A percentile compares a stretch with the other conserved stretches of the same genome.
phyloP scores from a whole-genome alignment of 169 alveolate species.

The Plasmodium knowlesi region DNA sequence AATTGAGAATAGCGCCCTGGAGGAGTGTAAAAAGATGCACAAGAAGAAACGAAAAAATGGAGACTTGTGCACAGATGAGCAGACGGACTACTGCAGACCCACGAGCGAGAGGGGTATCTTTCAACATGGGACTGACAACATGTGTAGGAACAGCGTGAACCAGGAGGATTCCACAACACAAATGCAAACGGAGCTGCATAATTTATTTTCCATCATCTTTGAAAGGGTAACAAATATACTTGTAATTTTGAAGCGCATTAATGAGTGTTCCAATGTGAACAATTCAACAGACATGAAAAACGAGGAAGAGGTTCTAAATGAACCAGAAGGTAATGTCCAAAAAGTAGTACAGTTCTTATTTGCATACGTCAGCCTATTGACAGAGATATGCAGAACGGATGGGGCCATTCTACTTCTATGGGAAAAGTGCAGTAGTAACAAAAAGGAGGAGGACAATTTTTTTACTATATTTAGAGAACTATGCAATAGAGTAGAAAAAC shows the following conservation, averaged over 20 bases:
- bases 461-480: neutral
- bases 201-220: constrained; percentile 12
- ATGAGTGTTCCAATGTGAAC: neutral
- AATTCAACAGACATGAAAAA: neutral
- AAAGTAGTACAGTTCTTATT: constrained; percentile 14
- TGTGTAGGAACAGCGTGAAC: neutral
- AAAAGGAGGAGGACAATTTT: neutral
- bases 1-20: neutral
- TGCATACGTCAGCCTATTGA: constrained; percentile 25
- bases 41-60: neutral
- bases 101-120: neutral
- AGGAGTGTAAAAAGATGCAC: neutral
- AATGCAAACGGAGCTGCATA: constrained; percentile 4
- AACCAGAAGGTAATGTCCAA: constrained; percentile 1
- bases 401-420: neutral
- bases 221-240: constrained; percentile 8
- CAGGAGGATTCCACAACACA: neutral
- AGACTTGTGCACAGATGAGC: neutral
- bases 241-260: constrained; percentile 16
- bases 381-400: constrained; percentile 15
- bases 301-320: constrained; percentile 11
- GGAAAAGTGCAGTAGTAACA: neutral
- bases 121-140: neutral
- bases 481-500: constrained; percentile 4
- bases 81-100: neutral